Base-by-base conservation (phyloP, 345 rosid species). In the Gossypium anomalum region DNA sequence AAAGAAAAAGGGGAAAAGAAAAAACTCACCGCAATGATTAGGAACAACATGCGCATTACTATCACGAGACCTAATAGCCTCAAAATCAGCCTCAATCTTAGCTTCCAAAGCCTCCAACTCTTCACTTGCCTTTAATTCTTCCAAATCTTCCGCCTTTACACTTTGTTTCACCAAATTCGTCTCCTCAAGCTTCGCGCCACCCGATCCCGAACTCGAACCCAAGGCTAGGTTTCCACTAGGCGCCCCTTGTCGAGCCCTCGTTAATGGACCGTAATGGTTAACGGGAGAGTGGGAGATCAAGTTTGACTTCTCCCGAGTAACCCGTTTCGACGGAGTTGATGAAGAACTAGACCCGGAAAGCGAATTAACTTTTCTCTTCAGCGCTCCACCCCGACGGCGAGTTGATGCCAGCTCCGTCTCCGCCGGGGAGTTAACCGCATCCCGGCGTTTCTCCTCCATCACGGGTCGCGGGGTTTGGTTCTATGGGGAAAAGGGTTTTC, bases 181-280 rank as follows among this genome's bases (percentile, higher is more conserved):
- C 74, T 72, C 53, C 76, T 82, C 83, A 17, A 76, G 55, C 82
- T 78, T 75, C 27, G 68, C 62, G 20, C 80, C 85, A 22, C 27
- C 71, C 59, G 62, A 78, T 23, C 80, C 66, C 45, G 72, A 23
- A 3, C 47, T 48, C 14, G n/a, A 29, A 25, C 79, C 72, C 34
- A 14, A 19, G 51, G 82, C 48, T 29, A 70, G 73, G 78, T 45
- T 86, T n/a, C 47, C 73, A 77, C 78, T 73, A 0, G 99, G 99
- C 2, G 83, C 86, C 71, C 72, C 78, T 12, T 91, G 93, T 53
- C 98, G 93, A 74, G 97, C 97, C 79, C 99, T 87, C 3, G 99
- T 96, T 77, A 96, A 76, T 4, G 99, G 99, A 0, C 99, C 99
- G 80, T 86, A 86, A 74, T 96, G 97, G 82, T 49, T 66, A 55